A percentile compares a stretch with the other conserved stretches of the same genome.
phyloP scores from a whole-genome alignment of 805 yeast genomes.

The Candida berthetii region DNA sequence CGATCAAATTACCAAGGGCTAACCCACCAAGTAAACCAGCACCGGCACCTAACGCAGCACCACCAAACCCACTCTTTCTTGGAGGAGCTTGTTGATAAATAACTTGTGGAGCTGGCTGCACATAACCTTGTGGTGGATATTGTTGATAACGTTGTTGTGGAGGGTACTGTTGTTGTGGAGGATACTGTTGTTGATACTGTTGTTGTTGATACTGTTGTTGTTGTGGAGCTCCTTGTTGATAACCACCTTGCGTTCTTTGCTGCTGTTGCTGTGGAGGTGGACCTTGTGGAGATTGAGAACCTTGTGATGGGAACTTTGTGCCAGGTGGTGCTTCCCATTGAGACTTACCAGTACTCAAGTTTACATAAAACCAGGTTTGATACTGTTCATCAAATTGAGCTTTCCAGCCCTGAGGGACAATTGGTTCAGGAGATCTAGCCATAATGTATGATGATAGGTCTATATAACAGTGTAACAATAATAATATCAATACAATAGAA shows the following conservation, averaged over 20 bases:
- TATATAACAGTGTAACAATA: no score
- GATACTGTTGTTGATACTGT: slow-evolving; percentile 12
- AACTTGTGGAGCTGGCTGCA: slow-evolving; percentile 26
- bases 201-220: slow-evolving; percentile 11
- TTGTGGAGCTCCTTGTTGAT: slow-evolving; percentile 7
- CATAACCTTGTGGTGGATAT: slow-evolving; percentile 9
- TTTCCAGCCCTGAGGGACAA: slow-evolving; percentile 63
- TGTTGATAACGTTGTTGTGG: slow-evolving; percentile 24
- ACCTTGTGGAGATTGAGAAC: no score
- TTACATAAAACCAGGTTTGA: slow-evolving; percentile 73
- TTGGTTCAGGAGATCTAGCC: slow-evolving; percentile 24
- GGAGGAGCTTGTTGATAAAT: slow-evolving; percentile 11
- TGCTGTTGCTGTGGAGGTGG: slow-evolving; percentile 10
- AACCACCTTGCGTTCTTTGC: slow-evolving; percentile 10
- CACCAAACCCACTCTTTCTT: slow-evolving; percentile 19
- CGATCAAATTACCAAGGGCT: slow-evolving; percentile 17
- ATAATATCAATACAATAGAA: no score
- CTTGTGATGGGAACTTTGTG: slow-evolving; percentile 31
- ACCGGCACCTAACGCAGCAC: slow-evolving; percentile 20
- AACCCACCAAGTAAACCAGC: slow-evolving; percentile 24
- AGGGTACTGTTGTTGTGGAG: slow-evolving; percentile 7
- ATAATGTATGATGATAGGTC: no score
- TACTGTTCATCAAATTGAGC: slow-evolving; percentile 69
- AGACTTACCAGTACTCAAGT: slow-evolving; percentile 64
- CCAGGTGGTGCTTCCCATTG: slow-evolving; percentile 89